Evolutionary conservation across 108 stramenopile genomes (phyloP).

Genomic region (Pseudonitzschia pungens): DNA sequence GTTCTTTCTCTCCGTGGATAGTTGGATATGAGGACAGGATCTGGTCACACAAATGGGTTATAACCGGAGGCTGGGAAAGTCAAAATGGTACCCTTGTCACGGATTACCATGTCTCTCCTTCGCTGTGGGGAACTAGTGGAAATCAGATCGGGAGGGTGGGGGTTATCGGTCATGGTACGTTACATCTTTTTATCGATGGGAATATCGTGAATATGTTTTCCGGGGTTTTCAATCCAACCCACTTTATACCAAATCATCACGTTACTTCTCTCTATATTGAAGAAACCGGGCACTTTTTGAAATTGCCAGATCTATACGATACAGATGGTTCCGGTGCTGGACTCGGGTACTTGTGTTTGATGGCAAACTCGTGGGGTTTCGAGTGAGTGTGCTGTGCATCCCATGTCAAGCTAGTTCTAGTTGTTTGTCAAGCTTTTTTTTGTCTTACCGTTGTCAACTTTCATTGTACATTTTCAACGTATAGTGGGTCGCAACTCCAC

Average conservation of each 20-base stretch:
- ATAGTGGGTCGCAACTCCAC: slow-evolving; percentile 24
- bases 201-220: background rate
- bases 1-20: background rate
- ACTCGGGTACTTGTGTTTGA: slow-evolving; percentile 35
- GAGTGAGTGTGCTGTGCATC: slow-evolving; percentile 18
- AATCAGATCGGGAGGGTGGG: slow-evolving; percentile 34
- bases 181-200: background rate
- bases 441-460: background rate
- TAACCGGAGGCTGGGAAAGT: slow-evolving; percentile 8
- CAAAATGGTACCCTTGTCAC: slow-evolving; percentile 11
- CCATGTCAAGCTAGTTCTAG: background rate
- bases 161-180: slow-evolving; percentile 36
- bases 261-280: background rate
- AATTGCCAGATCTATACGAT: slow-evolving; percentile 28
- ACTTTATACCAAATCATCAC: background rate
- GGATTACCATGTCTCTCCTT: slow-evolving; percentile 33
- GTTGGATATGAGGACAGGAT: slow-evolving; percentile 21
- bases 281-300: slow-evolving; percentile 11
- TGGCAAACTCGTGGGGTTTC: slow-evolving; percentile 40
- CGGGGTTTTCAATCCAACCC: background rate
- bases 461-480: background rate
- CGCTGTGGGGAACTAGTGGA: slow-evolving; percentile 30
- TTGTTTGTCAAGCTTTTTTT: background rate
- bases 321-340: slow-evolving; percentile 28
- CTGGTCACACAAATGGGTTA: slow-evolving; percentile 39